Conservation (phyloP, 1,139 yeast genomes). For the Ogataea hybrid region DNA sequence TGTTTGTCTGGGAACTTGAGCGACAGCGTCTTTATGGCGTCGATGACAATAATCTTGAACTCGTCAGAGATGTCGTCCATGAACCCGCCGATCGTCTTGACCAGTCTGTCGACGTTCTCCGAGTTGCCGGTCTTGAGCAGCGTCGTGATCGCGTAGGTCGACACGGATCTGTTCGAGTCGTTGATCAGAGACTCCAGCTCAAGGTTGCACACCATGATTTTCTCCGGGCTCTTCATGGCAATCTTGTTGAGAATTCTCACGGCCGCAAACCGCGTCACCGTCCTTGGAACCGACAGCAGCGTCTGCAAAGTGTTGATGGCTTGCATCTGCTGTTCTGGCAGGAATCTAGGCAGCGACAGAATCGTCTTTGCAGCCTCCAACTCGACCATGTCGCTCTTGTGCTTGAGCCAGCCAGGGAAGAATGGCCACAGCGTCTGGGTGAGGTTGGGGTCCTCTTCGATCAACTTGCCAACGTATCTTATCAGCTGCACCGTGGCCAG, state of each 20-base stretch:
- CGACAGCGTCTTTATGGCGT: conserved; percentile 89
- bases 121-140: conserved; percentile 92
- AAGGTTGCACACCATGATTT: conserved; percentile 67
- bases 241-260: conserved; percentile 84
- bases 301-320: conserved; percentile 75
- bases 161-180: conserved; percentile 86
- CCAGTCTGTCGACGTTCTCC: conserved; percentile 84
- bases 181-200: conserved; percentile 86
- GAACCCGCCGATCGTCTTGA: conserved; percentile 81
- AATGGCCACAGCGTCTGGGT: conserved; percentile 59
- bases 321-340: conserved; percentile 61
- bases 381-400: conserved; percentile 87
- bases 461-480: conserved; percentile 72
- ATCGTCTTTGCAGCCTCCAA: conserved; percentile 91
- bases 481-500: conserved; percentile 83
- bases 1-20: conserved; percentile 92
- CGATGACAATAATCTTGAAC: conserved; percentile 90
- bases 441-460: conserved; percentile 57
- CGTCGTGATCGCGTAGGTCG: conserved; percentile 99
- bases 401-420: conserved; percentile 68
- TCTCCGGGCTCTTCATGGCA: conserved; percentile 79
- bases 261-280: conserved; percentile 89
- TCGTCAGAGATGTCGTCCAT: conserved; percentile 96
- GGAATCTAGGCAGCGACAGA: conserved; percentile 56
- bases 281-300: conserved; percentile 83